Evolutionary conservation across 345 rosid species (phyloP).

Genomic region (Mangifera indica): DNA sequence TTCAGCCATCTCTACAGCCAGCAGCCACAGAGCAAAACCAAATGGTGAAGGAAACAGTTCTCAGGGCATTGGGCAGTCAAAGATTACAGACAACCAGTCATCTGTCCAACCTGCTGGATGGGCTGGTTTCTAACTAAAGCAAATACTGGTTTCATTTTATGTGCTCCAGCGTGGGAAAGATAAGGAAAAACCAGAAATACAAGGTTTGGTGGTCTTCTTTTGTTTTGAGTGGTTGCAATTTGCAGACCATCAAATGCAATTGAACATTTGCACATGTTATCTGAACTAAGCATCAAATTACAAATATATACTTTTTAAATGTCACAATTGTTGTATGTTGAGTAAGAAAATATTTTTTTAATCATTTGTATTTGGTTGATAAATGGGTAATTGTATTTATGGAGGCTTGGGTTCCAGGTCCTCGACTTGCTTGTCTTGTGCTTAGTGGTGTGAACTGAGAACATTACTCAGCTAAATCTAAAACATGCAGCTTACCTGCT

Average conservation of each 20-base stretch:
- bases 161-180: neutral
- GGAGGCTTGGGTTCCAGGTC: neutral
- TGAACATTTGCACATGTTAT: conserved; percentile 13
- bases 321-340: conserved; percentile 17
- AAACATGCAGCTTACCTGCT: neutral
- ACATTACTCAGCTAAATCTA: neutral
- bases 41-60: conserved; percentile 50
- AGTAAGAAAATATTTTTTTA: conserved; percentile 1
- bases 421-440: neutral
- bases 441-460: neutral
- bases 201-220: neutral
- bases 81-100: conserved; percentile 45
- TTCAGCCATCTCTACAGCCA: conserved; percentile 46
- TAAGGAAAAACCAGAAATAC: neutral
- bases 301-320: conserved; percentile 15
- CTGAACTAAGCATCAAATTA: conserved; percentile 8
- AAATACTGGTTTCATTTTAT: neutral
- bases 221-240: conserved; percentile 3
- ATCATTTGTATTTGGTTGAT: neutral
- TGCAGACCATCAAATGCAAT: conserved; percentile 10
- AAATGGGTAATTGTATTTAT: neutral
- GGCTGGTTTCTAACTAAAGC: conserved; percentile 76
- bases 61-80: conserved; percentile 42
- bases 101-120: conserved; percentile 88
- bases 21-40: conserved; percentile 34